Base-by-base conservation (phyloP, 257 asterid species). In the Phtheirospermum japonicum region DNA sequence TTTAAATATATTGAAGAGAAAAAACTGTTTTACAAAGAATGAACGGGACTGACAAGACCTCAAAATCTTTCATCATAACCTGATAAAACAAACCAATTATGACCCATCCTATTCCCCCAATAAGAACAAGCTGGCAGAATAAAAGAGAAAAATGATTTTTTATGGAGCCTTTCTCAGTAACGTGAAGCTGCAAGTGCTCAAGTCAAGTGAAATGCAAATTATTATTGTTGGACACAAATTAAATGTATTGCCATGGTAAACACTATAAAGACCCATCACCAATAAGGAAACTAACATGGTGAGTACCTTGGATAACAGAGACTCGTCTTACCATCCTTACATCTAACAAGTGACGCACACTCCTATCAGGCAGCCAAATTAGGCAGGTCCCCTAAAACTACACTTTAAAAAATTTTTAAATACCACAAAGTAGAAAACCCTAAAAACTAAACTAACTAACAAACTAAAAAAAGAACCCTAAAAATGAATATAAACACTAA, bases 1-100 rank as follows among this genome's bases (percentile, higher is more conserved):
- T 57, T 71, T 39, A 50, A 57, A 73, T 37, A 76, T 75, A 60
- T 67, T 39, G 59, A 63, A 75, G 34, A 14, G 63, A 59, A 60
- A 57, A 71, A 17, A 6, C 37, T 48, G 65, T 57, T 34, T 32
- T 28, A 61, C 16, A 31, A 34, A 26, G 52, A 66, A 57, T 11
- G 58, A 36, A 67, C n/a, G 33, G 45, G 45, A 66, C 32, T 32
- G 37, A 53, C 73, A 46, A n/a, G 61, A 51, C 58, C 40, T 50
- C 5, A 23, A 59, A 67, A 60, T 59, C 70, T 65, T 33, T 36
- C 31, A 39, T 36, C 54, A 55, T 36, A 37, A 43, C 64, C 62
- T 63, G 40, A 80, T 6, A 65, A 23, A 56, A 50, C 58, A 64
- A 63, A 68, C 31, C 55, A 36, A 65, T 45, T 58, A 46, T 64